Conservation (phyloP, 345 rosid species). For the Anastatica hierochuntica region DNA sequence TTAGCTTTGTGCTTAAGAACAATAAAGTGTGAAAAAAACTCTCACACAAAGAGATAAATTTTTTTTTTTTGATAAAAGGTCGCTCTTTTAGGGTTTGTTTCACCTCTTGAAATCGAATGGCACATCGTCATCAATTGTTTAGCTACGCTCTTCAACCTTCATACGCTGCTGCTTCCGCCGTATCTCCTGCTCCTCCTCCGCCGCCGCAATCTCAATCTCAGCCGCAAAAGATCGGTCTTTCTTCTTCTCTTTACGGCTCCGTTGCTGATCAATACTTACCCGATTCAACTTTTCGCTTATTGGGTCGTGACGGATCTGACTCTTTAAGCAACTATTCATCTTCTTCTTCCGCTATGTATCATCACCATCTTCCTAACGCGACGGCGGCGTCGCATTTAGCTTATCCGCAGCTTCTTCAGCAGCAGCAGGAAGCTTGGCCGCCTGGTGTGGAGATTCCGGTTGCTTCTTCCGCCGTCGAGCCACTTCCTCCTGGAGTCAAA, state of each 20-base stretch:
- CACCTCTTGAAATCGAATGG: slow-evolving; percentile 22
- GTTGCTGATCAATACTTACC: slow-evolving; percentile 21
- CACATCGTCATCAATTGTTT: slow-evolving; percentile 33
- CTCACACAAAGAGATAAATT: background rate
- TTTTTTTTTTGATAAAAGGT: background rate
- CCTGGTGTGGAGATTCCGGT: slow-evolving; percentile 33
- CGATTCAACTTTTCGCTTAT: slow-evolving; percentile 15
- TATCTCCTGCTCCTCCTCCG: slow-evolving; percentile 20
- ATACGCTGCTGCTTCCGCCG: slow-evolving; percentile 23
- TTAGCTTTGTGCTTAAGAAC: slow-evolving; percentile 1
- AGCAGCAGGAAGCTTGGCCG: slow-evolving; percentile 28
- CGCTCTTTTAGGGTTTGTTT: slow-evolving; percentile 27
- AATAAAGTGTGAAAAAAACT: slow-evolving; percentile 9
- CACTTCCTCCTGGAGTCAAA: slow-evolving; percentile 38
- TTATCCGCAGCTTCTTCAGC: slow-evolving; percentile 28
- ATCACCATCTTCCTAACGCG: slow-evolving; percentile 26
- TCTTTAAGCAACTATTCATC: slow-evolving; percentile 22
- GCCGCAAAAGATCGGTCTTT: background rate
- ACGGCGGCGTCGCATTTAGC: slow-evolving; percentile 22
- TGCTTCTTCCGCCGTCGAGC: slow-evolving; percentile 32
- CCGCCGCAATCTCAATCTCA: background rate
- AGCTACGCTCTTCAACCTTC: slow-evolving; percentile 27
- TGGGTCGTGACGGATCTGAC: slow-evolving; percentile 24
- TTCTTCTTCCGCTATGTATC: slow-evolving; percentile 28
- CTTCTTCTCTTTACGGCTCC: slow-evolving; percentile 25